Conservation (phyloP, 495 filamentous ascomycete genomes). For the Margaritispora aquatica region DNA sequence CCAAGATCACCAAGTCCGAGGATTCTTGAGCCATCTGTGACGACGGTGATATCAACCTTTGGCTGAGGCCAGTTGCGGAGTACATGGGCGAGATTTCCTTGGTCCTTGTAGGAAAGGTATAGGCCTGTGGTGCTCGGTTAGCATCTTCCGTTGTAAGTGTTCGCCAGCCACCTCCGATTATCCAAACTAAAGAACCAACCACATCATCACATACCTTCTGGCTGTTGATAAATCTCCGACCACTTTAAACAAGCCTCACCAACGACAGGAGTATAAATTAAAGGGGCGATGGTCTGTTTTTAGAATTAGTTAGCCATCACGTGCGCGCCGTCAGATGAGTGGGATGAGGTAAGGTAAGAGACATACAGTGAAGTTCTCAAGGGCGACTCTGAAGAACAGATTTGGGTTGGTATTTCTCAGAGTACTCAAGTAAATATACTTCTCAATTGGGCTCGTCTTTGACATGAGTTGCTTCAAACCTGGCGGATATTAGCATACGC, state of each 20-base stretch:
- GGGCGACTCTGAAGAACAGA: constrained; percentile 70
- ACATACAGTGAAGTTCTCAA: constrained; percentile 61
- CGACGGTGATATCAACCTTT: constrained; percentile 71
- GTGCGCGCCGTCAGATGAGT: not conserved
- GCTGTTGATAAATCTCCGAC: constrained; percentile 77
- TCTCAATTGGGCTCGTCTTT: constrained; percentile 65
- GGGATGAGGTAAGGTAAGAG: not conserved
- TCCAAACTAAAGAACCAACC: too few relatives aligned
- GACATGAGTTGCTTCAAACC: constrained; percentile 60
- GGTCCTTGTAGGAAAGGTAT: constrained; percentile 71
- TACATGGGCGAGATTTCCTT: constrained; percentile 63
- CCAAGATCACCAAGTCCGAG: constrained; percentile 75
- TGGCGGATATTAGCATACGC: constrained; percentile 21
- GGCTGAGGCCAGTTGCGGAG: constrained; percentile 71
- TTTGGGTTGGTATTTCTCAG: constrained; percentile 72
- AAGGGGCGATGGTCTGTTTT: constrained; percentile 48
- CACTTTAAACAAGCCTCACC: constrained; percentile 75
- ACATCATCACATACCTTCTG: constrained; percentile 60
- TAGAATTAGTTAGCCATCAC: constrained; percentile 10
- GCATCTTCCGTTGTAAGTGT: not conserved
- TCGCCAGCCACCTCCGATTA: too few relatives aligned
- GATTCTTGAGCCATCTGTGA: constrained; percentile 77
- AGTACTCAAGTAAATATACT: constrained; percentile 70
- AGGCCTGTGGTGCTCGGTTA: constrained; percentile 40
- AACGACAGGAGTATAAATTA: constrained; percentile 78